Evolutionary conservation across 225 moss, liverwort and hornwort species (phyloP), one percentile per base, ranked within the genome.

Genomic region (Polytrichum commune): DNA sequence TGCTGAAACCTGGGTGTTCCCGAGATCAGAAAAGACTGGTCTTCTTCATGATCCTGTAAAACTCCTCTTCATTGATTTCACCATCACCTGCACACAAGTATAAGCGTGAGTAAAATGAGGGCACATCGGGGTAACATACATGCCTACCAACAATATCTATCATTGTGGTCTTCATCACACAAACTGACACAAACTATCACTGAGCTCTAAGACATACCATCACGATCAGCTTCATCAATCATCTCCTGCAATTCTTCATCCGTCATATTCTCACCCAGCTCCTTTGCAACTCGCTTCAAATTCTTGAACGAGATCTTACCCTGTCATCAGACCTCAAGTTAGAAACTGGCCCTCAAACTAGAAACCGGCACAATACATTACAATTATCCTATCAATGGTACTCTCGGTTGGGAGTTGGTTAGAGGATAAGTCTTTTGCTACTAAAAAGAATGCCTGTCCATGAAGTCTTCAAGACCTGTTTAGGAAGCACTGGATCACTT

Each of bases 231-330:
- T 83, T 89, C 89, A 69, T 89, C 76, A n/a, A 89, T 89, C 89
- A 89, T 89, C 54, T 89, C 89, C n/a, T 89, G 86, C 71, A 89
- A 78, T 32, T 84, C 89, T 60, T 84, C 84, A 55, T 86, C 86
- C 8, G 67, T 29, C 79, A 89, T 81, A 33, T 84, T 80, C 72
- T 86, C 86, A 1, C 92, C 97, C 13, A 97, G 61, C 75, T 97
- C 92, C 75, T 90, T 97, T 1, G 97, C 90, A 57, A 94, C 97
- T 62, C 87, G 89, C 74, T 87, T 94, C 7, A 97, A 70, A 27
- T 94, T 97, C 78, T 97, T 94, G 72, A 97, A 92, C 24, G 94
- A 89, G 24, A 94, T 94, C 77, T 92, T 97, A n/a, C 97, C 94
- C 97, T 97, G 66, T 54, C 30, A 4, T 57, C 29, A 55, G 1